phyloP scores from a whole-genome alignment of 805 yeast genomes.

The Pichia californica region DNA sequence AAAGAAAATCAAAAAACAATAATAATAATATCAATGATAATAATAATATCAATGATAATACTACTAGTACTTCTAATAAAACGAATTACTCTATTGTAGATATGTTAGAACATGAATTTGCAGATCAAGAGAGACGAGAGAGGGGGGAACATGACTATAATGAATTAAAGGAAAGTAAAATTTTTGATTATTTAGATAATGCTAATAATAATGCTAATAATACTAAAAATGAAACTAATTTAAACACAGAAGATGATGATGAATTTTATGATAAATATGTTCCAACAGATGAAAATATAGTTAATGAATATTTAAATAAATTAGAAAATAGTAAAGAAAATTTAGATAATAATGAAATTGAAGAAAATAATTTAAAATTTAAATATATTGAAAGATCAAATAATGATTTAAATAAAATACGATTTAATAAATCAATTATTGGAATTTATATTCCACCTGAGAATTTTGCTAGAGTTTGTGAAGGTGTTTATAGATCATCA shows the following conservation, averaged over 20 bases:
- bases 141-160: slow-evolving; percentile 4
- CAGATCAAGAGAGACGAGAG: slow-evolving; percentile 1
- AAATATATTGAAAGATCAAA: slow-evolving; percentile 3
- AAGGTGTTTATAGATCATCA: slow-evolving; percentile 75
- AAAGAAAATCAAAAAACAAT: neutral
- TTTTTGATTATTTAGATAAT: neutral
- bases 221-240: neutral
- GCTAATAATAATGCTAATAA: neutral
- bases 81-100: neutral
- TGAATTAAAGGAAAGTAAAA: neutral
- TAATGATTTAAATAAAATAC: slow-evolving; percentile 8
- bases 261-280: slow-evolving; percentile 27
- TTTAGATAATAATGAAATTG: neutral
- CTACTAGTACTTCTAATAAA: neutral
- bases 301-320: slow-evolving; percentile 16
- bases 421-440: slow-evolving; percentile 5
- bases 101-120: slow-evolving; percentile 1
- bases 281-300: slow-evolving; percentile 21
- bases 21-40: neutral
- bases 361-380: neutral
- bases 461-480: slow-evolving; percentile 80
- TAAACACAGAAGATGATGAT: slow-evolving; percentile 19
- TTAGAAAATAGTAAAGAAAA: neutral
- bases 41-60: neutral
- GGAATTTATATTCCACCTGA: slow-evolving; percentile 63